Conservation (phyloP, 495 filamentous ascomycete species). For the Alectoria sarmentosa region DNA sequence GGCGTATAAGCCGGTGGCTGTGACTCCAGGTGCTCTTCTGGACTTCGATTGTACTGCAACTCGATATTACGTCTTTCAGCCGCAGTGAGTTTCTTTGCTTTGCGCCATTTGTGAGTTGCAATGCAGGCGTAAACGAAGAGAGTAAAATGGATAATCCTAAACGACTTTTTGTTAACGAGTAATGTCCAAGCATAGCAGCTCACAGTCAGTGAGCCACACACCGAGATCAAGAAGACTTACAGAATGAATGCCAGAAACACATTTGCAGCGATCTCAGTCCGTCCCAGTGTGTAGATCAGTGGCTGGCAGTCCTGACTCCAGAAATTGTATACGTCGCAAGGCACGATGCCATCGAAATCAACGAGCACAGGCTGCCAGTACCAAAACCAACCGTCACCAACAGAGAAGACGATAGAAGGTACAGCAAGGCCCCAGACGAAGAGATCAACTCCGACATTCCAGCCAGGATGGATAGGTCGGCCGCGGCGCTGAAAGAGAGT, state of each 20-base stretch:
- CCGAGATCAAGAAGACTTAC: constrained; percentile 8
- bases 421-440: constrained; percentile 26
- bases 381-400: constrained; percentile 28
- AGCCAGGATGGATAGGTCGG: constrained; percentile 24
- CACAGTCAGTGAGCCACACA: background rate
- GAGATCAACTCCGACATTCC: constrained; percentile 24
- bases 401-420: constrained; percentile 23
- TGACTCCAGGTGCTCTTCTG: constrained; percentile 21
- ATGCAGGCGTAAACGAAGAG: constrained; percentile 27
- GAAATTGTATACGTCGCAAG: constrained; percentile 19
- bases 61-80: constrained; percentile 22
- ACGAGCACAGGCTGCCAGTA: constrained; percentile 24
- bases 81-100: constrained; percentile 1
- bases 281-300: constrained; percentile 25
- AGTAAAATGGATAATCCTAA: constrained; percentile 24
- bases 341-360: constrained; percentile 17
- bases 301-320: constrained; percentile 24
- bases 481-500: constrained; percentile 19
- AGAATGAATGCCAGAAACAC: constrained; percentile 26
- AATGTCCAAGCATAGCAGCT: background rate
- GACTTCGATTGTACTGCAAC: constrained; percentile 24
- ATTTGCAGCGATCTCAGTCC: constrained; percentile 27
- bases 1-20: constrained; percentile 26
- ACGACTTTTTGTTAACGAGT: background rate
- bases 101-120: constrained; percentile 21